phyloP scores from a whole-genome alignment of 371 early-diverging fungal species.

The Gilbertella persicaria region DNA sequence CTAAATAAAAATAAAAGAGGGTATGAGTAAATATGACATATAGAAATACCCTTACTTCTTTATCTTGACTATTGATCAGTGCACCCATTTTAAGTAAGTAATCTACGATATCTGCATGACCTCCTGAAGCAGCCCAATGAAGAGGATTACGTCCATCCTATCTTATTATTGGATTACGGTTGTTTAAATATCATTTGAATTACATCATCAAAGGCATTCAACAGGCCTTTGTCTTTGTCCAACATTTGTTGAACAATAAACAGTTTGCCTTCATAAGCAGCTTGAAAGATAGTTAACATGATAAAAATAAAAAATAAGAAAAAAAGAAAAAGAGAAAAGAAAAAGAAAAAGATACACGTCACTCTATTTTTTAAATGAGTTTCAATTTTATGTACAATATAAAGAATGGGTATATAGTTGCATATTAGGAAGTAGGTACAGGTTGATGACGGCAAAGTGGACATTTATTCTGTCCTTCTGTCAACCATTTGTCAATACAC shows the following conservation, averaged over 20 bases:
- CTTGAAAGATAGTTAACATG: conserved; percentile 45
- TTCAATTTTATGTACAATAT: not conserved
- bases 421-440: conserved; percentile 5
- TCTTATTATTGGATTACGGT: conserved; percentile 2
- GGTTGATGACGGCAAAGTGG: conserved; percentile 28
- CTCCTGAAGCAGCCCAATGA: conserved; percentile 69
- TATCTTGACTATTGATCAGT: conserved; percentile 53
- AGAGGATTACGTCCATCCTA: conserved; percentile 41
- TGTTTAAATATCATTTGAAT: conserved; percentile 25
- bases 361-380: no score
- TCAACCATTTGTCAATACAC: conserved; percentile 81
- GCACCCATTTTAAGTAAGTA: conserved; percentile 67
- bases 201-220: conserved; percentile 59
- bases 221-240: conserved; percentile 41
- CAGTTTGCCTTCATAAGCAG: conserved; percentile 58
- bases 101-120: conserved; percentile 62
- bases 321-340: no score
- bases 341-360: no score
- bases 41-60: conserved; percentile 32
- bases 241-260: conserved; percentile 56
- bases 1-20: conserved; percentile 25
- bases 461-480: conserved; percentile 29
- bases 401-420: not conserved
- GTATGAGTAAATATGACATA: not conserved
- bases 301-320: not conserved